Evolutionary conservation across 345 rosid genomes (phyloP).

Genomic region (Gossypium ekmanianum): DNA sequence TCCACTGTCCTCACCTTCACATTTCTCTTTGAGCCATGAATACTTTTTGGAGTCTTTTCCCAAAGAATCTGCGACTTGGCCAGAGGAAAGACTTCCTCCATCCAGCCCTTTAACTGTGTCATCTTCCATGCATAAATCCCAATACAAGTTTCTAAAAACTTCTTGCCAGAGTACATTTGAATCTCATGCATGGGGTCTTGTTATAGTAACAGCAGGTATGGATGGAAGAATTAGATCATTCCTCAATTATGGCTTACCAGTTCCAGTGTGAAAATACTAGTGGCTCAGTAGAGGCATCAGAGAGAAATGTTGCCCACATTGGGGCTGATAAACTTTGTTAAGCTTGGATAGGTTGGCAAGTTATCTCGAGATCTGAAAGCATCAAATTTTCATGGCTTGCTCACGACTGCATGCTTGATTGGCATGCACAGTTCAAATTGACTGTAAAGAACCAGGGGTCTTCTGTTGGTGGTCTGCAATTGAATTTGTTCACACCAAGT

Average conservation of each 20-base stretch:
- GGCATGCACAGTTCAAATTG: conserved; percentile 16
- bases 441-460: conserved; percentile 18
- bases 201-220: conserved; percentile 92
- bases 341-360: conserved; percentile 6
- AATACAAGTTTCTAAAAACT: conserved; percentile 52
- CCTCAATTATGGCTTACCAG: conserved; percentile 88
- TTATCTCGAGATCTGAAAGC: conserved; percentile 7
- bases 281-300: conserved; percentile 12
- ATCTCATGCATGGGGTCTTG: conserved; percentile 89
- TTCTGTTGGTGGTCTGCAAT: conserved; percentile 10
- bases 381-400: conserved; percentile 6
- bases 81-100: conserved; percentile 79
- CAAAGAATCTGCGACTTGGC: conserved; percentile 93
- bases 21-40: conserved; percentile 58
- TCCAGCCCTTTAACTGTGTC: conserved; percentile 40
- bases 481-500: conserved; percentile 12
- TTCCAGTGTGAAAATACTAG: conserved; percentile 38
- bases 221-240: conserved; percentile 90
- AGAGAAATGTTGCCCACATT: conserved; percentile 9
- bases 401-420: conserved; percentile 10
- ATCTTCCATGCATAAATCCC: conserved; percentile 54
- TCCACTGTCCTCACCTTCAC: conserved; percentile 44
- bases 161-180: conserved; percentile 64
- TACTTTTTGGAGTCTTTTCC: conserved; percentile 65
- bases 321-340: background rate